Evolutionary conservation across 2,329 filamentous ascomycete species (phyloP).

Genomic region (Colletotrichum australisinense): DNA sequence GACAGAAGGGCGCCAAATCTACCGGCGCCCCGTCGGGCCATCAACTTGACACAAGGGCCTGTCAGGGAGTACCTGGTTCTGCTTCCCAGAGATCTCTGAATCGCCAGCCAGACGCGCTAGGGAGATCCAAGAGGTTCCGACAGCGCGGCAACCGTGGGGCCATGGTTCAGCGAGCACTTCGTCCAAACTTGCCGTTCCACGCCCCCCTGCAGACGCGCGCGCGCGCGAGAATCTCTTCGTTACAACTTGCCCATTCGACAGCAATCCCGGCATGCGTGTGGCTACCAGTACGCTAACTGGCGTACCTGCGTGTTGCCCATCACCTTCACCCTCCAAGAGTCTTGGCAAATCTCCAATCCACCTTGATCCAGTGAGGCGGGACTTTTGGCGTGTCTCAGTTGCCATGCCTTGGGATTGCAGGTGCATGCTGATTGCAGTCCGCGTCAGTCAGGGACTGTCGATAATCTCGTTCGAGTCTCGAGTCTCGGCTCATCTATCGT

Average conservation of each 20-base stretch:
- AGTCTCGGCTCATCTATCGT: background rate
- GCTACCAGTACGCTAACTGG: background rate
- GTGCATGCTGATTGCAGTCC: constrained; percentile 14
- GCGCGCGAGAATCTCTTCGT: constrained; percentile 13
- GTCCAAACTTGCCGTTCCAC: constrained; percentile 30
- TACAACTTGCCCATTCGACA: constrained; percentile 14
- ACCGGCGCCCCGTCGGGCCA: constrained; percentile 17
- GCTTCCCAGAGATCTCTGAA: constrained; percentile 29
- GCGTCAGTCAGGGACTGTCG: constrained; percentile 6
- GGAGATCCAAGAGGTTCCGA: constrained; percentile 21
- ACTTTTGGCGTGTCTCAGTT: constrained; percentile 35
- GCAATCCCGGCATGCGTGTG: background rate
- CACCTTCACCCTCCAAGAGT: background rate
- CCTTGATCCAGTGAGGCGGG: constrained; percentile 31
- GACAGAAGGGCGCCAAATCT: constrained; percentile 25
- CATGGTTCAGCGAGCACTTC: constrained; percentile 12
- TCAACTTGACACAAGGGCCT: constrained; percentile 26
- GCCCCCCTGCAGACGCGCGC: background rate
- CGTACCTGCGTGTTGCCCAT: constrained; percentile 7
- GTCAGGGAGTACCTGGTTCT: constrained; percentile 6
- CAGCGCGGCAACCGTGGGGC: constrained; percentile 34
- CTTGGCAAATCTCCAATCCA: constrained; percentile 20
- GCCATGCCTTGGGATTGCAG: constrained; percentile 7
- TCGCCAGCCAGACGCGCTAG: constrained; percentile 26
- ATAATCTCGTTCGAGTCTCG: constrained; percentile 11